Evolutionary conservation across 2,329 filamentous ascomycete genomes (phyloP), one percentile per base, ranked within the genome.

Genomic region (Mycosphaerella arachidis): DNA sequence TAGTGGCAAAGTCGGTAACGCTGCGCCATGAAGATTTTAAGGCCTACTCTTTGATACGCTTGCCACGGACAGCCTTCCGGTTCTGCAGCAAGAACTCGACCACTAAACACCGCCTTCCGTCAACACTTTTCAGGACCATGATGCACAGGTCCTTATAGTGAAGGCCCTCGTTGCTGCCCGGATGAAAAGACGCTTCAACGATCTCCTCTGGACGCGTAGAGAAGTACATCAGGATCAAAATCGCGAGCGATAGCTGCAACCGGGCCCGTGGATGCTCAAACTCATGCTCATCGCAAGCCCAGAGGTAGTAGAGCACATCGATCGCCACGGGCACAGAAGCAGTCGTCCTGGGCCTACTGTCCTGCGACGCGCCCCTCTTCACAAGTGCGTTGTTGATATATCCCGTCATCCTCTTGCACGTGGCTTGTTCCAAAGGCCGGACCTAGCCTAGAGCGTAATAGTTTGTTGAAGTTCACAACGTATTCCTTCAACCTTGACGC

Each of bases 171-270:
- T 63, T 63, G 16, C 45, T 51, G 13, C 53, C 53, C 4, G 7
- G 7, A 35, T 61, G 56, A 27, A 4, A 33, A 2, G 43, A 48
- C 24, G 54, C 53, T 29, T 63, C 61, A 1, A 59, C 45, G n/a
- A 63, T 48, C 20, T 61, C 61, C n/a, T 59, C 61, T 16, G 61
- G 61, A 20, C 59, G 59, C 1, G 57, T n/a, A 10, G 55, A 59
- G n/a, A 50, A n/a, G 31, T 59, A 62, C 40, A 55, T 43, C 3
- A 59, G 27, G n/a, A 63, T 12, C 9, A 59, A 13, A 6, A 63
- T 48, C 7, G 31, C 31, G 16, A 56, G 18, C 27, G 58, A 54
- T 13, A 63, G 29, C 33, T 63, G 61, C 6, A 61, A n/a, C 8
- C 61, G 53, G 18, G 45, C 33, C 2, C 59, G 55, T 6, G 59